These are phyloP conservation scores for Beauveria asiatica DNA, from an alignment of 2,329 filamentous ascomycete species.

Conservation along the genomic window DNA sequence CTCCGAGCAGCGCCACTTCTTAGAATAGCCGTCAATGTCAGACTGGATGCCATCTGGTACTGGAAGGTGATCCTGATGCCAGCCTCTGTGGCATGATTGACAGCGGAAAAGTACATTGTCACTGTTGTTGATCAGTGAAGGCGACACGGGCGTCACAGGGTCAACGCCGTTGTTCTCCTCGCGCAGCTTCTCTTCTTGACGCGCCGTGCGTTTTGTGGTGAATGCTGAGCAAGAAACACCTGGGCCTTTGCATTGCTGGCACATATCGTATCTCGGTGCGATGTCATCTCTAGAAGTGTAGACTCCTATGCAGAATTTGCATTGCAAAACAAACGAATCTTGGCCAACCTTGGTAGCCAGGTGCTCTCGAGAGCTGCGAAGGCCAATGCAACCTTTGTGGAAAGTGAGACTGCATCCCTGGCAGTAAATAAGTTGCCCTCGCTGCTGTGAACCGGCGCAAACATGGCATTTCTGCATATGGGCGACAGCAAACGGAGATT, in stretches of 20 bases:
- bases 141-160: conserved; percentile 57
- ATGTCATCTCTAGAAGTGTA: conserved; percentile 58
- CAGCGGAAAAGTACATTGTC: conserved; percentile 80
- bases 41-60: conserved; percentile 26
- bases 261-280: conserved; percentile 63
- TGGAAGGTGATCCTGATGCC: conserved; percentile 78
- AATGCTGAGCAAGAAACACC: conserved; percentile 69
- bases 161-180: conserved; percentile 72
- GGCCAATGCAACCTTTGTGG: conserved; percentile 75
- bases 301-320: conserved; percentile 69
- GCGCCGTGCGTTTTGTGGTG: conserved; percentile 59
- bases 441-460: conserved; percentile 44
- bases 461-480: conserved; percentile 67
- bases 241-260: conserved; percentile 58
- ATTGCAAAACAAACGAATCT: conserved; percentile 79
- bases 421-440: conserved; percentile 69
- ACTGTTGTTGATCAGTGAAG: conserved; percentile 62
- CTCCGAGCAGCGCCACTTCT: conserved; percentile 66
- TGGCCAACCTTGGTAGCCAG: conserved; percentile 76
- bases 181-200: conserved; percentile 76
- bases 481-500: conserved; percentile 58
- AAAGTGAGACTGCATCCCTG: conserved; percentile 84
- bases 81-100: conserved; percentile 63
- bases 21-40: conserved; percentile 7
- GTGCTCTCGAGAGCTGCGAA: conserved; percentile 68